These are phyloP conservation scores for Colletotrichum simmondsii DNA, from an alignment of 2,329 filamentous ascomycete genomes.

Conservation along the genomic window DNA sequence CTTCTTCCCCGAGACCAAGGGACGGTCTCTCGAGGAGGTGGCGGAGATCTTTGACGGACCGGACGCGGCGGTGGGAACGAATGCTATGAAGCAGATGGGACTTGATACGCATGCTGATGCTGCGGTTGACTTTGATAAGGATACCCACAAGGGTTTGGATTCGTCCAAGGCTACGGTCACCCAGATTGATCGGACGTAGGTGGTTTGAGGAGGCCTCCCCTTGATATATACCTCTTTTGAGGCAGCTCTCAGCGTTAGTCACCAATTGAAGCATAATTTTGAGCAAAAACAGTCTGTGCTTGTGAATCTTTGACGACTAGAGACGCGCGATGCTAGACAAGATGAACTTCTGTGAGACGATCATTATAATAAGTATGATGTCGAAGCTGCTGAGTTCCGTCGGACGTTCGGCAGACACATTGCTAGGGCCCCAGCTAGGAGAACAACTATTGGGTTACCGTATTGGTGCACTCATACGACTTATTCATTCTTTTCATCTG, in stretches of 20 bases:
- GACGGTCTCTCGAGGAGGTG: constrained; percentile 19
- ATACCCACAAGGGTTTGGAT: background rate
- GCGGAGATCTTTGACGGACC: background rate
- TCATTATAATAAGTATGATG: too few species aligned
- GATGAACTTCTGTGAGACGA: background rate
- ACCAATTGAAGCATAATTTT: background rate
- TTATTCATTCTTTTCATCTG: background rate
- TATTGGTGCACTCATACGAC: too few species aligned
- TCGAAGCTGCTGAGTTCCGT: too few species aligned
- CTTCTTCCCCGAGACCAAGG: constrained; percentile 44
- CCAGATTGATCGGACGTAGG: background rate
- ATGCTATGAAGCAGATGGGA: background rate
- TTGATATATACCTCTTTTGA: background rate
- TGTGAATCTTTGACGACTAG: background rate
- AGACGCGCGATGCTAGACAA: background rate
- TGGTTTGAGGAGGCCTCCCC: background rate
- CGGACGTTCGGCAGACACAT: too few species aligned
- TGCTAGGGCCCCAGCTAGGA: too few species aligned
- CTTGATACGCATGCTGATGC: background rate
- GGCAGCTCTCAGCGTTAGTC: background rate
- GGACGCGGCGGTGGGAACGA: background rate
- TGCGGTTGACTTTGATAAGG: background rate
- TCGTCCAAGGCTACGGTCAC: background rate
- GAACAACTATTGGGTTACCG: too few species aligned
- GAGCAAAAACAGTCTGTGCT: background rate